These are phyloP conservation scores for Eucalyptus polybractea DNA, from an alignment of 345 rosid species.

Conservation along the genomic window DNA sequence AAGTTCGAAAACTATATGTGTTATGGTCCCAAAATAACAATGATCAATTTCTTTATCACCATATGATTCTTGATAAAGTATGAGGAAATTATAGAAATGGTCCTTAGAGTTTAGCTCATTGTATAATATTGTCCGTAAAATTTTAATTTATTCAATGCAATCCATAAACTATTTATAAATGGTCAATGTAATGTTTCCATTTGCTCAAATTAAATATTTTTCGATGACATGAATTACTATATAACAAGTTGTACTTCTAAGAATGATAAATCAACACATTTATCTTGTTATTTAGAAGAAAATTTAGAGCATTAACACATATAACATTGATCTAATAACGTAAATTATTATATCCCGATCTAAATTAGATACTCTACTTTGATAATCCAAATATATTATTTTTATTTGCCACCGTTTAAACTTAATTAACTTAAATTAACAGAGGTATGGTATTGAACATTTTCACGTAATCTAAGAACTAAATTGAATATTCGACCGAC, in stretches of 20 bases:
- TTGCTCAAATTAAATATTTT: background rate
- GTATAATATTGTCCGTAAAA: fast-evolving
- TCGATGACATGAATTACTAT: background rate
- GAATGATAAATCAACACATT: background rate
- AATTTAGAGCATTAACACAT: background rate
- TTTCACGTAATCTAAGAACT: fast-evolving
- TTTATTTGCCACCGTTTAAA: background rate
- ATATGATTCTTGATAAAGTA: background rate
- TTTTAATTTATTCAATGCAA: background rate
- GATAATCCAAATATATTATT: background rate
- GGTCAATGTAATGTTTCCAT: background rate
- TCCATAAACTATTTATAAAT: background rate
- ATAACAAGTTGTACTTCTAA: background rate
- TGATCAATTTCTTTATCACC: no score
- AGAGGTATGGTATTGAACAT: background rate
- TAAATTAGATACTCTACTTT: background rate
- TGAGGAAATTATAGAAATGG: background rate
- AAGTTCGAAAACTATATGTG: no score
- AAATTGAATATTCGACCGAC: background rate
- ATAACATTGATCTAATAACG: fast-evolving
- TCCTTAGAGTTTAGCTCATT: background rate
- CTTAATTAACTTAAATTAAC: background rate
- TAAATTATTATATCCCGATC: fast-evolving
- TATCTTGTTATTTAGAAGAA: background rate
- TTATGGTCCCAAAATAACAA: no score